These are phyloP conservation scores for Ilyonectria destructans DNA, from an alignment of 2,329 filamentous ascomycete genomes.

Conservation along the genomic window DNA sequence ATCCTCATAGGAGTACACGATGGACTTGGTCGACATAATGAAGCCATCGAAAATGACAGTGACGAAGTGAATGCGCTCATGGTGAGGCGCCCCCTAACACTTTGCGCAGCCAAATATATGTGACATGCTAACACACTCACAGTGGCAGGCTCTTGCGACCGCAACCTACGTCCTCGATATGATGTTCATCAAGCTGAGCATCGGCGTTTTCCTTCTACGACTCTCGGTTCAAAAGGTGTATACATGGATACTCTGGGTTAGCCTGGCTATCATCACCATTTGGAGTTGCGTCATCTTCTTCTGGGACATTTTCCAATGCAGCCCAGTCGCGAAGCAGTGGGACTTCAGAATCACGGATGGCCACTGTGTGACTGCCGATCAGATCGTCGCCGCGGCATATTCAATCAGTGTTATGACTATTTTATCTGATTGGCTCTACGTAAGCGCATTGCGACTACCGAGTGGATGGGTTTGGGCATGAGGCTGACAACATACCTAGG, in stretches of 20 bases:
- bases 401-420: constrained; percentile 68
- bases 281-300: constrained; percentile 67
- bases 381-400: constrained; percentile 66
- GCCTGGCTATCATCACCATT: constrained; percentile 63
- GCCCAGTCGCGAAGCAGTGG: constrained; percentile 67
- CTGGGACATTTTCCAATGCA: constrained; percentile 69
- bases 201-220: constrained; percentile 67
- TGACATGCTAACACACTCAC: constrained; percentile 31
- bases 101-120: not conserved
- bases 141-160: constrained; percentile 69
- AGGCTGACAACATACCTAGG: constrained; percentile 50
- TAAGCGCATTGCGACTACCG: constrained; percentile 45
- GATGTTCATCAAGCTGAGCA: constrained; percentile 72
- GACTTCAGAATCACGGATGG: constrained; percentile 64
- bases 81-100: constrained; percentile 50
- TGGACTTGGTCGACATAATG: constrained; percentile 66
- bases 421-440: constrained; percentile 69
- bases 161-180: constrained; percentile 68
- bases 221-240: constrained; percentile 64
- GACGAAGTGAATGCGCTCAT: constrained; percentile 64
- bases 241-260: constrained; percentile 63
- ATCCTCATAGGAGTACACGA: constrained; percentile 60
- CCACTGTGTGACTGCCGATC: constrained; percentile 60
- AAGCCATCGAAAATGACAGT: constrained; percentile 57
- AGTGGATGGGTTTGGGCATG: not conserved